Evolutionary conservation across 441 rosid species (phyloP), one percentile per base, ranked within the genome.

Genomic region (Adansonia grandidieri): DNA sequence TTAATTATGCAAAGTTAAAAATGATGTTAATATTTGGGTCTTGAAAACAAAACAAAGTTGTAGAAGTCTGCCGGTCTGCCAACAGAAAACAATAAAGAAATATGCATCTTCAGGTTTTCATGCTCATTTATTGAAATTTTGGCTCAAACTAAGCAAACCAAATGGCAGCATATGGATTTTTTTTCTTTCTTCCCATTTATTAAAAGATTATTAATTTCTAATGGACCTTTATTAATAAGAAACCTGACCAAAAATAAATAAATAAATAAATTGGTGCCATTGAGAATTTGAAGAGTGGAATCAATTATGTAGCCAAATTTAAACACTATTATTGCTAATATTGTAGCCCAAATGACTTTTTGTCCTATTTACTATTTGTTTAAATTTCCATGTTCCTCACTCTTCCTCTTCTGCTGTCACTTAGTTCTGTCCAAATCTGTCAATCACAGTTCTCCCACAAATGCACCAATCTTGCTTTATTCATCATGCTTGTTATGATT

Each of bases 121-220:
- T 66, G 20, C 54, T 67, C 54, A 67, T 20, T 20, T 5, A 45
- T 45, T 45, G n/a, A 68, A 47, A 22, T 24, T 6, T 50, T 28
- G 61, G 20, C 22, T 71, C 24, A 28, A 71, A 71, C 61, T 15
- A 71, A 3, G 74, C 20, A 22, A 14, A 70, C 60, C 71, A 45
- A 68, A 45, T 47, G 72, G 4, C 54, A 68, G 40, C 20, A 14
- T 68, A 17, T 66, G 28, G 28, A 66, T 66, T 6, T 44, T 64
- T 64, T 20, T 37, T 17, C 24, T 66, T 20, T 1, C 7, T 22
- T 13, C 65, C 65, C 22, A 54, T 17, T 37, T 37, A 37, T 37
- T 37, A 37, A 37, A 37, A 37, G 42, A 37, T 37, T 37, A 37
- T 37, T 37, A 37, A 37, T 37, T 37, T 37, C 42, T 37, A 37